phyloP scores from a whole-genome alignment of 495 filamentous ascomycete species.

The Penicillium subrubescens region DNA sequence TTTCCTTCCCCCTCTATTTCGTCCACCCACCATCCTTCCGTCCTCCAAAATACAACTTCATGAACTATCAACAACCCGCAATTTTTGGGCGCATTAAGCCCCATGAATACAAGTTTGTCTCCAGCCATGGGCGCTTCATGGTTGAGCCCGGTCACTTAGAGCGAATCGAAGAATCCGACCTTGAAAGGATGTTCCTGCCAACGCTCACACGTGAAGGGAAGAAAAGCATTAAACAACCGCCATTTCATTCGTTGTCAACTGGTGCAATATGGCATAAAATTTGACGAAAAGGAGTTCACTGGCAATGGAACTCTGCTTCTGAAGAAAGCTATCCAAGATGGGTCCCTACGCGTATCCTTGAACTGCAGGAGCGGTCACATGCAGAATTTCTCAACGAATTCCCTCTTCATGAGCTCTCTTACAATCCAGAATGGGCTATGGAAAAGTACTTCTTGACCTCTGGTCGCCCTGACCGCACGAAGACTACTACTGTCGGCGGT shows the following conservation, averaged over 20 bases:
- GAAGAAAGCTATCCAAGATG: background rate
- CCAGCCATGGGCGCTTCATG: background rate
- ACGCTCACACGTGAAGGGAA: background rate
- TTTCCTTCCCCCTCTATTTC: background rate
- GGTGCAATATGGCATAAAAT: background rate
- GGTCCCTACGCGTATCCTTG: background rate
- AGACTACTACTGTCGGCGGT: background rate
- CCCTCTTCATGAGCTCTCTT: background rate
- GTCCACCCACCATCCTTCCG: background rate
- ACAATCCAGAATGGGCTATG: background rate
- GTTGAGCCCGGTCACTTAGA: background rate
- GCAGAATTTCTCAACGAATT: background rate
- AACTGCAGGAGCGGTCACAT: background rate
- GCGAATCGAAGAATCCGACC: background rate
- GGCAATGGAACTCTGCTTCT: background rate
- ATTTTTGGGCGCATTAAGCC: background rate
- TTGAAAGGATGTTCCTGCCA: conserved; percentile 1
- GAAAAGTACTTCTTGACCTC: background rate
- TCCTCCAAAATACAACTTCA: background rate
- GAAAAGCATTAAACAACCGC: background rate
- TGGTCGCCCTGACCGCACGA: background rate
- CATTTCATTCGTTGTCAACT: background rate
- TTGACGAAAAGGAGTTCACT: background rate
- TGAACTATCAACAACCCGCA: background rate
- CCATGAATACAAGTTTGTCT: background rate